Conservation (phyloP, 2,329 filamentous ascomycete species). For the Chrysoporthe puriensis region DNA sequence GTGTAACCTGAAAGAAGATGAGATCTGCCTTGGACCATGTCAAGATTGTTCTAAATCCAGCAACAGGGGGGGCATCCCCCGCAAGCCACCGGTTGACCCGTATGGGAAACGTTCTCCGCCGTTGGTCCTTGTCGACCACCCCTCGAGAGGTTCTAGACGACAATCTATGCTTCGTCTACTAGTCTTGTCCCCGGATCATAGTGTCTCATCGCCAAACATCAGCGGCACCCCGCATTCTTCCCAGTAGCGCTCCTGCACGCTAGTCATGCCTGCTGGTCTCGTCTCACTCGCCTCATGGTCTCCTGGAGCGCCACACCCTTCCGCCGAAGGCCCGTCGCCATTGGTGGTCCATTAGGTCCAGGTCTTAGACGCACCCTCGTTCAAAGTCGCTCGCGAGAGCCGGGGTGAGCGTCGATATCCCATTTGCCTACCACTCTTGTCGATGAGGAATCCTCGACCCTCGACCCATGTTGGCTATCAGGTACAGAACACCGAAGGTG, state of each 20-base stretch:
- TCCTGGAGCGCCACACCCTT: neutral
- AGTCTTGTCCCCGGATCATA: neutral
- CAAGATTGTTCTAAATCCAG: neutral
- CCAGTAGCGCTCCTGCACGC: neutral
- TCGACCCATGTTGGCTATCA: neutral
- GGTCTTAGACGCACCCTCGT: neutral
- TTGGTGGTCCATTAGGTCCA: neutral
- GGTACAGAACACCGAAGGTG: constrained; percentile 11
- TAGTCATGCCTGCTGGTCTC: neutral
- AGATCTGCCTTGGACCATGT: neutral
- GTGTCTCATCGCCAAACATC: neutral
- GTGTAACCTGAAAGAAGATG: neutral
- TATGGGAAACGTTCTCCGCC: neutral
- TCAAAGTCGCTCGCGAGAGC: neutral
- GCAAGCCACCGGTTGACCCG: neutral
- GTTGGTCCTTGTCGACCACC: neutral
- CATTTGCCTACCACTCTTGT: neutral
- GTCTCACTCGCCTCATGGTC: neutral
- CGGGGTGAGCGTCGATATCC: neutral
- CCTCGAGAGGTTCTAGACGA: neutral
- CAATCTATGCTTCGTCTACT: neutral
- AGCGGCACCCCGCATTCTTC: neutral
- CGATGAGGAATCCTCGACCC: neutral
- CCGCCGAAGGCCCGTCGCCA: neutral
- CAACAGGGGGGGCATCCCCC: neutral